A percentile compares a stretch with the other conserved stretches of the same genome.
phyloP scores from a whole-genome alignment of 768 basidiomycete species.

The Leccinum barrowsii region DNA sequence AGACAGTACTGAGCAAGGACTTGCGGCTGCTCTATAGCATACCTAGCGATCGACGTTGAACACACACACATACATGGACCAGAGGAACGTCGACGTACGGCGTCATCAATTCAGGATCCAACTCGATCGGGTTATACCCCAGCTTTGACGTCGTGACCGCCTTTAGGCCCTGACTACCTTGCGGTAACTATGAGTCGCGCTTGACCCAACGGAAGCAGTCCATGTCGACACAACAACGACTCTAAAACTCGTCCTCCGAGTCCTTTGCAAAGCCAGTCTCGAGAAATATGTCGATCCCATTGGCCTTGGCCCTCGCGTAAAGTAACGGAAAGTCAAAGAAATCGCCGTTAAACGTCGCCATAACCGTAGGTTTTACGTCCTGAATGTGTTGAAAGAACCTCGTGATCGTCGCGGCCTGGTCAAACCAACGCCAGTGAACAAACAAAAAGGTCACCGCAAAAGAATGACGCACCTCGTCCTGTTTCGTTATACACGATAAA shows the following conservation, averaged over 20 bases:
- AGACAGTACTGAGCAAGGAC: conserved; percentile 92
- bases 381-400: conserved; percentile 94
- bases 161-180: conserved; percentile 97
- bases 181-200: conserved; percentile 96
- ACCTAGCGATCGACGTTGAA: conserved; percentile 44
- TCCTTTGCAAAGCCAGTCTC: conserved; percentile 94
- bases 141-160: conserved; percentile 95
- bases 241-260: conserved; percentile 93
- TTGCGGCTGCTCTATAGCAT: conserved; percentile 95
- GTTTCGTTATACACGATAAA: conserved; percentile 92
- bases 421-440: background rate
- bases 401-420: conserved; percentile 73
- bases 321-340: conserved; percentile 99
- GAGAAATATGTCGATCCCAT: conserved; percentile 94
- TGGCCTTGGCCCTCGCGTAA: conserved; percentile 74
- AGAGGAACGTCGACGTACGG: conserved; percentile 60
- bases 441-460: background rate
- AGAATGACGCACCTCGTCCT: conserved; percentile 66
- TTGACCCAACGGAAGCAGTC: conserved; percentile 99
- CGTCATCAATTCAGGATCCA: conserved; percentile 99
- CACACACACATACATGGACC: background rate
- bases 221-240: conserved; percentile 91
- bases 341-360: conserved; percentile 98
- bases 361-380: conserved; percentile 92
- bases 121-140: conserved; percentile 93